phyloP scores from a whole-genome alignment of 768 basidiomycete species.

The Leccinum disarticulatum region DNA sequence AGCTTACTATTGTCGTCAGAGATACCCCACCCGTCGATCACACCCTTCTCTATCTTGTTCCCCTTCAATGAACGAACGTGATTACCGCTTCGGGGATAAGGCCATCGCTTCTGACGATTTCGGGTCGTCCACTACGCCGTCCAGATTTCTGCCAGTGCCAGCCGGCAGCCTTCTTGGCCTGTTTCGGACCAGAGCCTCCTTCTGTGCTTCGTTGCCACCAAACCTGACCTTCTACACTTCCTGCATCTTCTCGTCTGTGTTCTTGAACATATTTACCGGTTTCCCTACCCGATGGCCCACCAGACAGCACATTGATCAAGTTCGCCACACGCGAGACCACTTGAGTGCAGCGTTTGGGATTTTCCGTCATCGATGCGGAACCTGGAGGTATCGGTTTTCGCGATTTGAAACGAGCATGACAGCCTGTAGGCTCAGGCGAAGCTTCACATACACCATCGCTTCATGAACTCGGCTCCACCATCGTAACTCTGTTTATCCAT shows the following conservation, averaged over 20 bases:
- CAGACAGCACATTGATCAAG: conserved; percentile 50
- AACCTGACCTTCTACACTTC: conserved; percentile 81
- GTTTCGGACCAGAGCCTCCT: conserved; percentile 40
- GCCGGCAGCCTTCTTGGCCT: conserved; percentile 53
- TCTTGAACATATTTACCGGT: conserved; percentile 89
- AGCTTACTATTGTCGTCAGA: background rate
- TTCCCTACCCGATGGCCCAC: conserved; percentile 24
- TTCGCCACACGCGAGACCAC: conserved; percentile 89
- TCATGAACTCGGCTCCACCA: conserved; percentile 50
- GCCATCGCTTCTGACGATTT: conserved; percentile 72
- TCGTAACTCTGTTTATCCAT: conserved; percentile 39
- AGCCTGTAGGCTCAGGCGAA: conserved; percentile 82
- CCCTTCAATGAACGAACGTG: conserved; percentile 68
- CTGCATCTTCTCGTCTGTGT: conserved; percentile 87
- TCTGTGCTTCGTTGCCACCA: conserved; percentile 54
- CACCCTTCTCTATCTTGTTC: conserved; percentile 45
- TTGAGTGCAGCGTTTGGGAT: conserved; percentile 84
- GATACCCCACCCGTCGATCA: conserved; percentile 47
- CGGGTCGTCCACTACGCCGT: conserved; percentile 43
- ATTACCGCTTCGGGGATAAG: conserved; percentile 69
- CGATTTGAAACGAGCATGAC: conserved; percentile 87
- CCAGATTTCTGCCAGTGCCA: conserved; percentile 43
- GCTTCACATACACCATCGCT: conserved; percentile 56
- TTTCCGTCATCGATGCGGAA: conserved; percentile 78
- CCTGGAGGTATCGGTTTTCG: conserved; percentile 94